Percentiles rank a stretch among this genome's conserved stretches.
Conservation (phyloP, 306 rosid species). For the Citrullus amarus region DNA sequence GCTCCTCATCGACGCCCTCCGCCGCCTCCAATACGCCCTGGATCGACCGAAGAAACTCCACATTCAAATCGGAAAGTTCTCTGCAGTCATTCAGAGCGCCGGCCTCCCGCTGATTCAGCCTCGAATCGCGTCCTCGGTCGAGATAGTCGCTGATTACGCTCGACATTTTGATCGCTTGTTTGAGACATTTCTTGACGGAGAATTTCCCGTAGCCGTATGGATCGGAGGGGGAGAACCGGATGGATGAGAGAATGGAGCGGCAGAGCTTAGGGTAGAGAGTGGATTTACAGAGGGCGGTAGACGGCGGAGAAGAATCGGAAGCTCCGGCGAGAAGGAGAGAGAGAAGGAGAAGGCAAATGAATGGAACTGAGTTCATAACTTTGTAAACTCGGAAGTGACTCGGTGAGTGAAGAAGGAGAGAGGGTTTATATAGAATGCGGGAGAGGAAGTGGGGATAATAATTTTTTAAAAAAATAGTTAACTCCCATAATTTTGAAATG, state of each 20-base stretch:
- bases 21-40: constrained; percentile 21
- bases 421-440: background rate
- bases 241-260: constrained; percentile 50
- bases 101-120: constrained; percentile 13
- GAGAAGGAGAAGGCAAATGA: background rate
- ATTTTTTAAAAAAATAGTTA: no score
- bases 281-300: constrained; percentile 36
- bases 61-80: constrained; percentile 40
- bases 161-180: constrained; percentile 38
- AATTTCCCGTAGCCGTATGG: constrained; percentile 51
- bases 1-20: constrained; percentile 7
- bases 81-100: constrained; percentile 52
- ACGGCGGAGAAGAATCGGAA: constrained; percentile 8
- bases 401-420: background rate
- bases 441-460: background rate
- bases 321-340: background rate
- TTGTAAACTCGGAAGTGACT: background rate
- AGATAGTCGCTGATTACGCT: constrained; percentile 22
- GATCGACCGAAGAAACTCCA: constrained; percentile 36
- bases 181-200: constrained; percentile 54
- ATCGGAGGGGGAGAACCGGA: constrained; percentile 39
- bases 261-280: constrained; percentile 69
- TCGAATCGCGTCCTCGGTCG: background rate
- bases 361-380: background rate
- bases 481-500: no score